phyloP scores from a whole-genome alignment of 2,329 filamentous ascomycete species.

The Geosmithia putterillii region DNA sequence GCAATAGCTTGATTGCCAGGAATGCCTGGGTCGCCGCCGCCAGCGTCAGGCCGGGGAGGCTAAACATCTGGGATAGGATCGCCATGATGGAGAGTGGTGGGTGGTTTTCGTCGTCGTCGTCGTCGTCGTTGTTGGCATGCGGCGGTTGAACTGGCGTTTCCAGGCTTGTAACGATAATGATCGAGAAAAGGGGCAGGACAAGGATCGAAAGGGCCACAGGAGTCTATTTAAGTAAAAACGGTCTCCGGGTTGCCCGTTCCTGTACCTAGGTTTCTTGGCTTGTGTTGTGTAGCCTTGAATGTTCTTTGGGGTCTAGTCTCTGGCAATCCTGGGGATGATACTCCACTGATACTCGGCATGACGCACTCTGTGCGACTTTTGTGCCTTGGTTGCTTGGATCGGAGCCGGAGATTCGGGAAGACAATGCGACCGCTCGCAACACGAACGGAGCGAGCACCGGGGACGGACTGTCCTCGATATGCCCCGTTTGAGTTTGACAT shows the following conservation, averaged over 20 bases:
- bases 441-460: too few species aligned
- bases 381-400: neutral
- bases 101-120: too few species aligned
- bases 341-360: neutral
- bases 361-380: neutral
- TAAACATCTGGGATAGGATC: constrained; percentile 5
- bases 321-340: neutral
- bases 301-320: neutral
- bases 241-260: too few species aligned
- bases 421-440: neutral
- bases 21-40: constrained; percentile 11
- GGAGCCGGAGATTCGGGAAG: neutral
- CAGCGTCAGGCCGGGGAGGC: constrained; percentile 12
- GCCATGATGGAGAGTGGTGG: neutral
- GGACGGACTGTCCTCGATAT: too few species aligned
- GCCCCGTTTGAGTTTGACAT: too few species aligned
- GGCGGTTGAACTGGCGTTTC: too few species aligned
- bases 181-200: too few species aligned
- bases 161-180: too few species aligned
- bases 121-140: neutral
- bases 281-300: too few species aligned
- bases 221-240: too few species aligned
- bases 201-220: too few species aligned
- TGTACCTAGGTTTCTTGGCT: too few species aligned
- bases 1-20: constrained; percentile 13